Percentiles rank a stretch among this genome's conserved stretches.
Evolutionary conservation across 2,329 filamentous ascomycete species (phyloP).

Genomic region (Colletotrichum magnum): DNA sequence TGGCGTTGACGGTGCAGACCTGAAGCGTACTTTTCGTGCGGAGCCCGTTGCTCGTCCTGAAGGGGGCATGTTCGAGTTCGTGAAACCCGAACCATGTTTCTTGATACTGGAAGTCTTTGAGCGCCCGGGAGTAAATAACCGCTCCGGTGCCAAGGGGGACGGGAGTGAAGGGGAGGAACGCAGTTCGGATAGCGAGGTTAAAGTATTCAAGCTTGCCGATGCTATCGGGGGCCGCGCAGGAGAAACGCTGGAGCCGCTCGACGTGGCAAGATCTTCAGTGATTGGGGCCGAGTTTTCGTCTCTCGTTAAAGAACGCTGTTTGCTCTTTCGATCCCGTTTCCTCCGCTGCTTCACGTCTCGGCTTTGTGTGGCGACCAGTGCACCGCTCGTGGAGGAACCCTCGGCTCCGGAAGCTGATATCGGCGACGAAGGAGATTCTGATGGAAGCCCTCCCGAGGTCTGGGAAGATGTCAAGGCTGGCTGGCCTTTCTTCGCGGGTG

Average conservation of each 20-base stretch:
- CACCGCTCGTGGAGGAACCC: not conserved
- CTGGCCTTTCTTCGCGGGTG: slow-evolving; percentile 5
- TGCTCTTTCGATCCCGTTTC: slow-evolving; percentile 6
- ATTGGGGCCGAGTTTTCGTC: not conserved
- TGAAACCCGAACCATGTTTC: not conserved
- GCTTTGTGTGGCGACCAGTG: not conserved
- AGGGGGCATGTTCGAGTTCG: not conserved
- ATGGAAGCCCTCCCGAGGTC: not conserved
- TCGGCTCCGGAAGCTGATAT: slow-evolving; percentile 9
- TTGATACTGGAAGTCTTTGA: not conserved
- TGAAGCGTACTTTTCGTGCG: slow-evolving; percentile 28
- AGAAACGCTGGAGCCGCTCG: slow-evolving; percentile 1
- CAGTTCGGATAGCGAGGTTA: slow-evolving; percentile 29
- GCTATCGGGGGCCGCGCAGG: slow-evolving; percentile 1
- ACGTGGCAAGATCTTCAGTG: not conserved
- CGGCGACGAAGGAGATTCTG: not conserved
- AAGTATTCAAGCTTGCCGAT: slow-evolving; percentile 7
- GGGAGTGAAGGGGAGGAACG: slow-evolving; percentile 3
- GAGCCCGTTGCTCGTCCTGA: slow-evolving; percentile 21
- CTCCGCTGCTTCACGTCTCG: slow-evolving; percentile 14
- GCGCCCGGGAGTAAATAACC: slow-evolving; percentile 13
- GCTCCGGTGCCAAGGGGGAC: not conserved
- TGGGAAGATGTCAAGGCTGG: slow-evolving; percentile 9
- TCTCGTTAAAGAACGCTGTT: not conserved
- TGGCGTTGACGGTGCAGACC: slow-evolving; percentile 17